These are phyloP conservation scores for Nitzschia sp. DNA, from an alignment of 108 stramenopile genomes.

Conservation along the genomic window DNA sequence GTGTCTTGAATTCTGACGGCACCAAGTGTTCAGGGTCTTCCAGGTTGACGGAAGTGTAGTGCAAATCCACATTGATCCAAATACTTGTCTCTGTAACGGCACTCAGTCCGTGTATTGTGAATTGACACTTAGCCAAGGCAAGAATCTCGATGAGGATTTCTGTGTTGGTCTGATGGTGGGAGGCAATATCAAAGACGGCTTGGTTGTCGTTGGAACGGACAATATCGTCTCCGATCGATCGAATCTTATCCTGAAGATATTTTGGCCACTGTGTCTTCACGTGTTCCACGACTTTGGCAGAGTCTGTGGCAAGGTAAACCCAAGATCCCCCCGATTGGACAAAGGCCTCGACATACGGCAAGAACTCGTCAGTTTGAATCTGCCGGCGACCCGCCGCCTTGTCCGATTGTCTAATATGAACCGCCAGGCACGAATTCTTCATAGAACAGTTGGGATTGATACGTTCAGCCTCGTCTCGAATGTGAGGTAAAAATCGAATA, in stretches of 20 bases:
- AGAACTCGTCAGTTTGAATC: conserved; percentile 42
- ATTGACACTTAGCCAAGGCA: conserved; percentile 53
- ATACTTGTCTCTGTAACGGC: conserved; percentile 53
- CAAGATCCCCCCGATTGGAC: conserved; percentile 41
- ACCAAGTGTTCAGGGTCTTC: conserved; percentile 43
- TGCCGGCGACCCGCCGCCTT: conserved; percentile 56
- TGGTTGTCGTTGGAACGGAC: conserved; percentile 36
- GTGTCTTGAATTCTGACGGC: conserved; percentile 23
- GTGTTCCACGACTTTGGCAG: conserved; percentile 38
- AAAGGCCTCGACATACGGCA: conserved; percentile 46
- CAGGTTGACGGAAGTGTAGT: conserved; percentile 43
- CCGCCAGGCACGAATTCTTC: conserved; percentile 39
- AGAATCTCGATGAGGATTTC: conserved; percentile 51
- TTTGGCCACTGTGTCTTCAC: conserved; percentile 46
- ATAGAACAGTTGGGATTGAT: conserved; percentile 42
- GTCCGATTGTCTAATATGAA: conserved; percentile 69
- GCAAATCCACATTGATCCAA: conserved; percentile 52
- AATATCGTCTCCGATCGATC: conserved; percentile 37
- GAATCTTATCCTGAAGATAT: conserved; percentile 28
- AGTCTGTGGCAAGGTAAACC: conserved; percentile 62
- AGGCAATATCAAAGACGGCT: conserved; percentile 51
- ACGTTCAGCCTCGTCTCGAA: conserved; percentile 30
- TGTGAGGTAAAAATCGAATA: conserved; percentile 38
- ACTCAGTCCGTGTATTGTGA: conserved; percentile 55
- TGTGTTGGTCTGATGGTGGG: conserved; percentile 52